Evolutionary conservation across 1,139 yeast species (phyloP), one percentile per base, ranked within the genome.

Genomic region (Taiozyma sp.): DNA sequence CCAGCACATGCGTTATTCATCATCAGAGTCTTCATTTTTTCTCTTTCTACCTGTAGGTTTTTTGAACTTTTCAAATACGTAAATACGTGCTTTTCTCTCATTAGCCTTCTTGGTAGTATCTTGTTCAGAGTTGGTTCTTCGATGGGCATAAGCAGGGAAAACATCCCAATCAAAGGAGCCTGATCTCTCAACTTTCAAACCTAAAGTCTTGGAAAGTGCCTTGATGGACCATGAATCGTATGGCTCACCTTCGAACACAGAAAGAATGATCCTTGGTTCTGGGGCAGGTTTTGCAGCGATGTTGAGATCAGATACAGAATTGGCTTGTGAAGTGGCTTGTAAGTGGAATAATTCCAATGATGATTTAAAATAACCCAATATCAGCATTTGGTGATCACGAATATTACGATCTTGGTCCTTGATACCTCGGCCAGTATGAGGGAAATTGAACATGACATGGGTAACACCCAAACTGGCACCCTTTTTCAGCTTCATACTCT

Each of bases 241-340:
- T 0, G 99, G 98, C 59, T 88, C 91, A 3, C 98, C 98, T 52
- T 83, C 88, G 63, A 93, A 93, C n/a, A 89, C 62, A 0, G 93
- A 71, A 13, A 91, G 62, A 1, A 84, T 73, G 3, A 88, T 76
- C 47, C 75, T 76, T 6, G 85, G 85, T 10, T 66, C 66, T 29
- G 53, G 57, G 2, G 45, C 42, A 6, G 42, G 30, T 21, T 39
- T 43, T 3, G 53, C 39, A 7, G 57, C 47, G 8, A 59, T 51
- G 21, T 57, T 57, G 6, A 58, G 49, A 21, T 59, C 60, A 10
- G 65, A 64, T 42, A 57, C 63, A 1, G 52, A n/a, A 1, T 45
- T 28, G 9, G 44, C 30, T 6, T 41, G 39, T 1, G 48, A 42
- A 26, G 29, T 16, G 9, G 37, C 54, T 77, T 74, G 13, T 79